A percentile compares a stretch with the other conserved stretches of the same genome.
phyloP scores from a whole-genome alignment of 1,284 basidiomycete species.

The Spongiforma sp. region DNA sequence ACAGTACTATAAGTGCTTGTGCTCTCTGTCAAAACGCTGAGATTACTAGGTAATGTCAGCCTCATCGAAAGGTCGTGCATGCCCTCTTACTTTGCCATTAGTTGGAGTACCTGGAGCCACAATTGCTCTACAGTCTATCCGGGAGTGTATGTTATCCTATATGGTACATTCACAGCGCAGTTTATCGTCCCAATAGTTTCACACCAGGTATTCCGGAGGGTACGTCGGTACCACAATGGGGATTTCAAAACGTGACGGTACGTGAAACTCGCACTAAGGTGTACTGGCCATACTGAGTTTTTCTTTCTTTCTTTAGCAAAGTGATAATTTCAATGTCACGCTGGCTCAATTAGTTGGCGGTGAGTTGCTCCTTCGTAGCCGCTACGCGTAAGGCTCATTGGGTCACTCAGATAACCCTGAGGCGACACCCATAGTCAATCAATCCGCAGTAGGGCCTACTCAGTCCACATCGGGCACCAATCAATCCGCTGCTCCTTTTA shows the following conservation, averaged over 20 bases:
- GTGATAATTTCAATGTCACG: conserved; percentile 21
- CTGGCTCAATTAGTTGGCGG: conserved; percentile 31
- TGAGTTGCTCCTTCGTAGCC: conserved; percentile 9
- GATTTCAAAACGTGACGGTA: conserved; percentile 37
- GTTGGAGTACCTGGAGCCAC: conserved; percentile 35
- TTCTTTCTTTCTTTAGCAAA: conserved; percentile 24
- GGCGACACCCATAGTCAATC: too few species aligned
- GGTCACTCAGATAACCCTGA: conserved; percentile 33
- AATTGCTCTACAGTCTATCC: conserved; percentile 31
- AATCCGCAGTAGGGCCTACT: too few species aligned
- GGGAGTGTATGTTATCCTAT: conserved; percentile 18
- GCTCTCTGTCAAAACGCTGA: conserved; percentile 37
- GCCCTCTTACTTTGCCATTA: conserved; percentile 12
- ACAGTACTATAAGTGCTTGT: conserved; percentile 40
- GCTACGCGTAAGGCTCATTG: not conserved
- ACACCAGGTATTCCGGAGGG: conserved; percentile 26
- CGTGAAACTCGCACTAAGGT: not conserved
- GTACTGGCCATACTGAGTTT: conserved; percentile 1
- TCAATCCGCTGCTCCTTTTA: conserved; percentile 24
- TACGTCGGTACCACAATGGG: conserved; percentile 38
- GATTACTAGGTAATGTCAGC: conserved; percentile 18
- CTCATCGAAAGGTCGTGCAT: not conserved
- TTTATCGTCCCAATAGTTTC: conserved; percentile 26
- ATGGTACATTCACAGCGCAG: not conserved
- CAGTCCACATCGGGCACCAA: conserved; percentile 11